These are phyloP conservation scores for Phoma sp. DNA, from an alignment of 2,329 filamentous ascomycete species.

Conservation along the genomic window DNA sequence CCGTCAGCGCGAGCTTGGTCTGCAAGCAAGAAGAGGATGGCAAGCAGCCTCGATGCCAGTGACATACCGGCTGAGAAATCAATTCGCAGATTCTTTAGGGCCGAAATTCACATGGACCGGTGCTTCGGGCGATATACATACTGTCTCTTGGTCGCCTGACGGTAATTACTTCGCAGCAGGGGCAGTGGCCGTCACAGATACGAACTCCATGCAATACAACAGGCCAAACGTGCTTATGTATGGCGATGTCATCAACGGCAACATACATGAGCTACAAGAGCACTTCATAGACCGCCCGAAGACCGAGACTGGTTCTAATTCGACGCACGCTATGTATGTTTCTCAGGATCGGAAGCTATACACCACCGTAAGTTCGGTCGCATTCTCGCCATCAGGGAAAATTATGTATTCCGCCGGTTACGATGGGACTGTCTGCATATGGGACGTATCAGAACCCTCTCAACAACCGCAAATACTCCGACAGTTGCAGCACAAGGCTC, in stretches of 20 bases:
- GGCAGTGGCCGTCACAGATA: slow-evolving; percentile 63
- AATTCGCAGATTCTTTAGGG: slow-evolving; percentile 51
- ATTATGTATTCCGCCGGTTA: slow-evolving; percentile 63
- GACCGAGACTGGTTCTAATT: slow-evolving; percentile 51
- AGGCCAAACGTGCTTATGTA: slow-evolving; percentile 63
- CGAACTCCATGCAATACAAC: slow-evolving; percentile 67
- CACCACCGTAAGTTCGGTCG: slow-evolving; percentile 63
- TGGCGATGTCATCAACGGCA: slow-evolving; percentile 54
- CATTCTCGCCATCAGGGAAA: slow-evolving; percentile 57
- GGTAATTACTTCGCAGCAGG: slow-evolving; percentile 64
- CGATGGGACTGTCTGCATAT: slow-evolving; percentile 58
- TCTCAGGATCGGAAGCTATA: slow-evolving; percentile 62
- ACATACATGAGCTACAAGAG: slow-evolving; percentile 61
- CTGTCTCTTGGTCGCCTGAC: slow-evolving; percentile 64
- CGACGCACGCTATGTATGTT: slow-evolving; percentile 54
- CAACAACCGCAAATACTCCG: slow-evolving; percentile 27
- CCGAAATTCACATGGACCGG: slow-evolving; percentile 61
- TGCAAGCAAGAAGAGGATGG: slow-evolving; percentile 38
- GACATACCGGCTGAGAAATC: slow-evolving; percentile 38
- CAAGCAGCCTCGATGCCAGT: slow-evolving; percentile 29
- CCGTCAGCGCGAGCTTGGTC: slow-evolving; percentile 45
- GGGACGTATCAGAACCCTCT: slow-evolving; percentile 44
- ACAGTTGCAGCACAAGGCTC: slow-evolving; percentile 53
- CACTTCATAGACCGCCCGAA: slow-evolving; percentile 57
- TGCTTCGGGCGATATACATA: slow-evolving; percentile 65